Percentiles rank a stretch among this genome's conserved stretches.
phyloP scores from a whole-genome alignment of 1,284 basidiomycete species.

The Marasmius oreades region DNA sequence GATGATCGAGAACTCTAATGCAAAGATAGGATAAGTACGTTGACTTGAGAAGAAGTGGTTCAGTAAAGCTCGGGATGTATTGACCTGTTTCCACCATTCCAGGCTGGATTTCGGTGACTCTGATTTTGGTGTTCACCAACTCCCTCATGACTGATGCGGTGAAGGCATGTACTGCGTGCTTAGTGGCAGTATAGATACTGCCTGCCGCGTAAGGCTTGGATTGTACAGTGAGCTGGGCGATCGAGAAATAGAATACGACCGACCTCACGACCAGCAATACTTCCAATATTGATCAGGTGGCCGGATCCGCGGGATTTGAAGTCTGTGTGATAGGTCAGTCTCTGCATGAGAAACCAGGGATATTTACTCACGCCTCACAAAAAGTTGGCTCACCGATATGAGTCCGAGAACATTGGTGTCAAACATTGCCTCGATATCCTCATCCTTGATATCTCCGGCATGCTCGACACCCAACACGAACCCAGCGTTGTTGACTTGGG shows the following conservation, averaged over 20 bases:
- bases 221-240: too few species aligned
- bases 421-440: conserved; percentile 87
- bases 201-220: conserved; percentile 78
- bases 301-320: conserved; percentile 89
- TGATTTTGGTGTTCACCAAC: conserved; percentile 85
- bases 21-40: conserved; percentile 64
- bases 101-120: conserved; percentile 90
- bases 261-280: conserved; percentile 82
- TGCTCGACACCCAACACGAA: conserved; percentile 82
- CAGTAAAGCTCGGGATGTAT: too few species aligned
- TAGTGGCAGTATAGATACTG: conserved; percentile 79
- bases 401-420: conserved; percentile 90
- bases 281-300: conserved; percentile 95
- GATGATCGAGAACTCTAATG: conserved; percentile 85
- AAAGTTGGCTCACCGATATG: conserved; percentile 77
- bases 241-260: too few species aligned
- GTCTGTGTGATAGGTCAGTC: conserved; percentile 39
- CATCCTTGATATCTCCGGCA: conserved; percentile 74
- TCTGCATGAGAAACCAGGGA: not conserved
- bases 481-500: conserved; percentile 82
- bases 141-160: conserved; percentile 82
- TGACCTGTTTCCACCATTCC: conserved; percentile 37
- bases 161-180: conserved; percentile 90
- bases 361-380: conserved; percentile 60
- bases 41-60: conserved; percentile 7